A percentile compares a stretch with the other conserved stretches of the same genome.
Conservation (phyloP, 768 basidiomycete species). For the Phlebiopsis flavidoalba region DNA sequence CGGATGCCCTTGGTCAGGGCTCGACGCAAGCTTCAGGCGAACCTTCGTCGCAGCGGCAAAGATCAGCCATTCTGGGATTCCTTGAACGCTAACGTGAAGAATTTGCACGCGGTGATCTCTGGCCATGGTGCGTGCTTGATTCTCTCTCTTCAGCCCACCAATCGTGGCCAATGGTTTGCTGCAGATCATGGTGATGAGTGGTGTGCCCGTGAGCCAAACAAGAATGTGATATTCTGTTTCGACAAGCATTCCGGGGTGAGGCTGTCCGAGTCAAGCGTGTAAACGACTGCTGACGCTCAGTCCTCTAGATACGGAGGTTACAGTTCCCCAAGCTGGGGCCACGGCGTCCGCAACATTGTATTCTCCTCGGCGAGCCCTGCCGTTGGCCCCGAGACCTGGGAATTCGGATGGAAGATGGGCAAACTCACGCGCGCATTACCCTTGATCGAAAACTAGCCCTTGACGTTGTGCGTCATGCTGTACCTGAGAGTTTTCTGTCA, state of each 20-base stretch:
- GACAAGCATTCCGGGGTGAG: slow-evolving; percentile 71
- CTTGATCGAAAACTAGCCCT: slow-evolving; percentile 39
- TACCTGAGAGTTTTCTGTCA: not conserved
- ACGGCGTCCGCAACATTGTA: slow-evolving; percentile 59
- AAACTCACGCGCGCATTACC: slow-evolving; percentile 47
- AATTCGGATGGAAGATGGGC: slow-evolving; percentile 59
- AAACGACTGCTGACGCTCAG: not conserved
- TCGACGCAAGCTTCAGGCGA: slow-evolving; percentile 54
- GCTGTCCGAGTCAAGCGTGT: not conserved
- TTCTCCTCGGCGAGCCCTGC: slow-evolving; percentile 47
- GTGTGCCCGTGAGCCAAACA: slow-evolving; percentile 63
- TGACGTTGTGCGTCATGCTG: not conserved
- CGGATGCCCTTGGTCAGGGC: slow-evolving; percentile 45
- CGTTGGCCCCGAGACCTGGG: slow-evolving; percentile 52
- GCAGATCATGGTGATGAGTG: slow-evolving; percentile 77
- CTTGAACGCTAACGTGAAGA: slow-evolving; percentile 52
- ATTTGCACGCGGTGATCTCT: slow-evolving; percentile 62
- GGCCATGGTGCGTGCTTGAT: slow-evolving; percentile 51
- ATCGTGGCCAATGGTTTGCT: not conserved
- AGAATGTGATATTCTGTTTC: slow-evolving; percentile 68
- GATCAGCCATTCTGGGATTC: slow-evolving; percentile 63
- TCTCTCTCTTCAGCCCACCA: not conserved
- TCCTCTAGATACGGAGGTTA: slow-evolving; percentile 61
- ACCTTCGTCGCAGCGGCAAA: slow-evolving; percentile 32
- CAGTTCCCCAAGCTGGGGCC: slow-evolving; percentile 46